Conservation (phyloP, 108 stramenopile species). For the Seminavis robusta region DNA sequence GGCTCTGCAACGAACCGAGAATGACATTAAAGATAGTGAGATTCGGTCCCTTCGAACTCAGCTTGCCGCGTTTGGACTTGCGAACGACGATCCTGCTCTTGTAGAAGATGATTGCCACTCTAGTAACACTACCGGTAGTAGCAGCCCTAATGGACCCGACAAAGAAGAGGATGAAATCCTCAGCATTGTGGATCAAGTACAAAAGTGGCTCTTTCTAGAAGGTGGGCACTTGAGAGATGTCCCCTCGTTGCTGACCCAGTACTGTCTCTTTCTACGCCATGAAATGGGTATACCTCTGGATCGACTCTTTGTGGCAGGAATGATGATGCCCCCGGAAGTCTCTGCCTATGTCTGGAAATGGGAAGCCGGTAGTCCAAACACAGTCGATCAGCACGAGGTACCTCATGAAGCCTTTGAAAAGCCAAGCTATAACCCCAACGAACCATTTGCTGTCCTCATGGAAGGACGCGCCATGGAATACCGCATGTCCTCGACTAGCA, state of each 20-base stretch:
- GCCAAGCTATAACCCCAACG: constrained; percentile 11
- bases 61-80: too few relatives aligned
- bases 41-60: too few relatives aligned
- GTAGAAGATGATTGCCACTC: too few relatives aligned
- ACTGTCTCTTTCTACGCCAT: constrained; percentile 1
- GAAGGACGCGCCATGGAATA: constrained; percentile 12
- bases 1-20: too few relatives aligned
- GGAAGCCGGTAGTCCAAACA: constrained; percentile 3
- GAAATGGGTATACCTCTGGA: constrained; percentile 13
- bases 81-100: too few relatives aligned
- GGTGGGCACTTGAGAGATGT: constrained; percentile 16
- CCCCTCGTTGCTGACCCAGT: constrained; percentile 11
- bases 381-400: constrained; percentile 7
- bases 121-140: too few relatives aligned
- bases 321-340: constrained; percentile 11
- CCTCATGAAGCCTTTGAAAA: constrained; percentile 10
- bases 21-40: too few relatives aligned
- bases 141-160: too few relatives aligned
- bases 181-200: constrained; percentile 17
- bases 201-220: constrained; percentile 17
- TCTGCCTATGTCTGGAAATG: constrained; percentile 19
- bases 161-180: too few relatives aligned
- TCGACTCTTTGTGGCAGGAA: constrained; percentile 10
- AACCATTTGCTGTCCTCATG: constrained; percentile 14
- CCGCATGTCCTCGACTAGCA: too few relatives aligned